Evolutionary conservation across 2,329 filamentous ascomycete species (phyloP).

Genomic region (Drechslerella coelobrocha): DNA sequence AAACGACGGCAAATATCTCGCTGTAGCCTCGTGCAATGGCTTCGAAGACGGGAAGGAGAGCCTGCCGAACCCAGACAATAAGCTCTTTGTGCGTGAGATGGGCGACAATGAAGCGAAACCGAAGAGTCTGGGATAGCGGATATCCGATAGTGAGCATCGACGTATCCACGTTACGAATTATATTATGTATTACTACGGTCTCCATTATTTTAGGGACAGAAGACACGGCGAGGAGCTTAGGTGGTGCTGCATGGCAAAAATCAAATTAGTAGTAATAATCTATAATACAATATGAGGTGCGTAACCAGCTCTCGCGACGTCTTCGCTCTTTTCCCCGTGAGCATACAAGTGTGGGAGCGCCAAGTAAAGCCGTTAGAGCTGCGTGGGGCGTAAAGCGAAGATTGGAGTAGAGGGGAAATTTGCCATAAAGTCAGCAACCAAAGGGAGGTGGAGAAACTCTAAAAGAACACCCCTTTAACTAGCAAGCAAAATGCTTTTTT

Average conservation of each 20-base stretch:
- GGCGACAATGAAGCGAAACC: slow-evolving; percentile 86
- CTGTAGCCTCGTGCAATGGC: slow-evolving; percentile 80
- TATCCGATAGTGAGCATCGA: too few species aligned
- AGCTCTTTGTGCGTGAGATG: slow-evolving; percentile 81
- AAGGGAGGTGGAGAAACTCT: too few species aligned
- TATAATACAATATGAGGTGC: slow-evolving; percentile 43
- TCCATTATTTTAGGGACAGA: too few species aligned
- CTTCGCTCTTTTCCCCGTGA: slow-evolving; percentile 8
- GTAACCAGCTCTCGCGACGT: slow-evolving; percentile 20
- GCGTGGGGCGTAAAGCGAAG: too few species aligned
- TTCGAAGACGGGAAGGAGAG: slow-evolving; percentile 89
- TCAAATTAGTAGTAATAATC: slow-evolving; percentile 22
- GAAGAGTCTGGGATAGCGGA: slow-evolving; percentile 72
- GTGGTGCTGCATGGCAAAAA: slow-evolving; percentile 59
- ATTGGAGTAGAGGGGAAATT: too few species aligned
- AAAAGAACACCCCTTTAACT: too few species aligned
- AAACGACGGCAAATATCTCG: slow-evolving; percentile 76
- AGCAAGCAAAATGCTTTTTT: slow-evolving; percentile 1
- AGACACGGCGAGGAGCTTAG: slow-evolving; percentile 81
- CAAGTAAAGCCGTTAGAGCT: too few species aligned
- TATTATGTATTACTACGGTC: too few species aligned
- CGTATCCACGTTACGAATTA: too few species aligned
- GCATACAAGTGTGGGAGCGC: slow-evolving; percentile 3
- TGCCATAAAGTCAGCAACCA: too few species aligned
- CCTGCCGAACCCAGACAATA: slow-evolving; percentile 71